Evolutionary conservation across 129 eudicot genomes (phyloP).

Genomic region (Pseudognaphalium luteoalbum): DNA sequence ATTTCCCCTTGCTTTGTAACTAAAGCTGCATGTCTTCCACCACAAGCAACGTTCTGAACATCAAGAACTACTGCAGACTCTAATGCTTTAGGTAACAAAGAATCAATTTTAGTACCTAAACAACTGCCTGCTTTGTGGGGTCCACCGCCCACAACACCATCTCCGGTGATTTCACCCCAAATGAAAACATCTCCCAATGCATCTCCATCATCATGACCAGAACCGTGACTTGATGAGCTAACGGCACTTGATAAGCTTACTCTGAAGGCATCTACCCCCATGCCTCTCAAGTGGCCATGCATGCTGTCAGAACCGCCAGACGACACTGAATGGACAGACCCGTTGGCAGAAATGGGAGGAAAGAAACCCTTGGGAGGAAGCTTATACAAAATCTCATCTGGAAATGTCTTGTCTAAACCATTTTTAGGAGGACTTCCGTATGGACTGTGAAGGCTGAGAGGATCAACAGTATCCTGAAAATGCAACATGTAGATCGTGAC

Average conservation of each 20-base stretch:
- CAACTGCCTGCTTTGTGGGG: constrained; percentile 37
- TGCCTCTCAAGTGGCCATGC: constrained; percentile 47
- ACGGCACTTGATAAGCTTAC: constrained; percentile 91
- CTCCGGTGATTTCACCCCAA: constrained; percentile 85
- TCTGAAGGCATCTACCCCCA: constrained; percentile 61
- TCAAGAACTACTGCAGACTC: constrained; percentile 87
- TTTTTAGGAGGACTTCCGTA: constrained; percentile 49
- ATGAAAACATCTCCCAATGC: constrained; percentile 84
- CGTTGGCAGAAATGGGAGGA: constrained; percentile 37
- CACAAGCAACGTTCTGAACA: constrained; percentile 73
- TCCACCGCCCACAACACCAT: constrained; percentile 78
- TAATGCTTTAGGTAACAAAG: constrained; percentile 67
- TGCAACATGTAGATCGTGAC: constrained; percentile 14
- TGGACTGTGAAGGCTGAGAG: constrained; percentile 71
- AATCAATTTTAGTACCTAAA: constrained; percentile 46
- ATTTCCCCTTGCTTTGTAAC: constrained; percentile 88
- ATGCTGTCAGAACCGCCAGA: constrained; percentile 52
- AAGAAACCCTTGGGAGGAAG: constrained; percentile 51
- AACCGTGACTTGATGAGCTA: constrained; percentile 94
- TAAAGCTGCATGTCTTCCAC: constrained; percentile 73
- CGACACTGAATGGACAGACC: constrained; percentile 39
- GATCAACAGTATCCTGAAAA: constrained; percentile 77
- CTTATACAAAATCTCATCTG: constrained; percentile 63
- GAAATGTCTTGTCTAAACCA: constrained; percentile 69
- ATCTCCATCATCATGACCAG: constrained; percentile 75